phyloP scores from a whole-genome alignment of 176 grass and related monocot species.

The Thalia dealbata region DNA sequence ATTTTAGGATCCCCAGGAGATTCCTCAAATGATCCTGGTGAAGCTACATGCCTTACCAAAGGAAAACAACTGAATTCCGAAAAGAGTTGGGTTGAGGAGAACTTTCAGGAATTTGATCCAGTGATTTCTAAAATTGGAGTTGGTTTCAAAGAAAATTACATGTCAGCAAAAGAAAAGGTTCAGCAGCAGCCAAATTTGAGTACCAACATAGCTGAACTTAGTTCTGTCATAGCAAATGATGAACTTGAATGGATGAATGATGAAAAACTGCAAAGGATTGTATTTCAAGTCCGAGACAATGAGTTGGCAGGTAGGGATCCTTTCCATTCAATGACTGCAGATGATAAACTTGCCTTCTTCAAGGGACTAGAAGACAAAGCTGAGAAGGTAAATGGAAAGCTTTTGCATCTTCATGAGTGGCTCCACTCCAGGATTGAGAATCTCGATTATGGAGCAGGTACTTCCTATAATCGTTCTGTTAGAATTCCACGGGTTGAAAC shows the following conservation, averaged over 20 bases:
- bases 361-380: constrained; percentile 24
- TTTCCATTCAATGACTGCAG: constrained; percentile 23
- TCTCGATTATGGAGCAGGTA: constrained; percentile 34
- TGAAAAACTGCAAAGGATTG: constrained; percentile 24
- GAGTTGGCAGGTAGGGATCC: constrained; percentile 28
- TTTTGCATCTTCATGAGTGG: constrained; percentile 22
- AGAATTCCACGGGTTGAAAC: not conserved
- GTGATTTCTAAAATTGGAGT: constrained; percentile 14
- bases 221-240: not conserved
- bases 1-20: not conserved
- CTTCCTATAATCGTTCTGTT: not conserved
- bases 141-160: constrained; percentile 32
- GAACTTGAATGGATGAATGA: constrained; percentile 34
- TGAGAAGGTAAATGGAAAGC: constrained; percentile 24
- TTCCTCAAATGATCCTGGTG: not conserved
- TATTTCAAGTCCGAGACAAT: constrained; percentile 33
- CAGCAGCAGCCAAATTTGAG: constrained; percentile 15
- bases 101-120: constrained; percentile 20
- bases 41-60: not conserved
- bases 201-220: constrained; percentile 12
- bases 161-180: constrained; percentile 21
- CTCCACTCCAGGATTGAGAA: constrained; percentile 33
- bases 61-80: constrained; percentile 3
- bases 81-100: constrained; percentile 19
- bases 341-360: constrained; percentile 22